These are phyloP conservation scores for Yarrowia deformans DNA, from an alignment of 805 yeast species.

Conservation along the genomic window DNA sequence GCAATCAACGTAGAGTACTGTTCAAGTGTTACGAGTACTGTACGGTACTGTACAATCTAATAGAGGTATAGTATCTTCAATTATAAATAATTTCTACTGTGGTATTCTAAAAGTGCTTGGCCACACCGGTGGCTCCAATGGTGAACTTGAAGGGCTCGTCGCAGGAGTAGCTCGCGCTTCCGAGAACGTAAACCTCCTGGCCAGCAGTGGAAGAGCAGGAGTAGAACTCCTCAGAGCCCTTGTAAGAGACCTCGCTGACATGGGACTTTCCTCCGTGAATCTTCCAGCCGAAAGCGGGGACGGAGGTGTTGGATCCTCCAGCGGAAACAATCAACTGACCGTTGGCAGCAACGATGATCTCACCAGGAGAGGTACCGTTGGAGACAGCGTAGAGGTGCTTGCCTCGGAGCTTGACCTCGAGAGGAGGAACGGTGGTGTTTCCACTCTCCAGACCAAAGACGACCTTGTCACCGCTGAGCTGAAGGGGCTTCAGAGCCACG, in stretches of 20 bases:
- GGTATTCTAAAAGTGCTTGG: too few species aligned
- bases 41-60: too few species aligned
- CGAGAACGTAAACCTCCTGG: conserved; percentile 8
- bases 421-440: background rate
- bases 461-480: background rate
- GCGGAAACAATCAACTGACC: background rate
- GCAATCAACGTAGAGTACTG: too few species aligned
- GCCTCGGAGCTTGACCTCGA: background rate
- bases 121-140: background rate
- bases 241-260: conserved; percentile 10
- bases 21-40: too few species aligned
- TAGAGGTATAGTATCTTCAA: too few species aligned
- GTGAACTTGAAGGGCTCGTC: conserved; percentile 25
- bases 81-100: too few species aligned
- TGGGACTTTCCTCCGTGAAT: background rate
- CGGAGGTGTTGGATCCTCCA: background rate
- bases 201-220: conserved; percentile 12
- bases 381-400: background rate
- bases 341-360: background rate
- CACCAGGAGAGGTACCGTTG: background rate
- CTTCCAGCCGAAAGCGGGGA: background rate
- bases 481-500: conserved; percentile 7
- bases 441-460: background rate
- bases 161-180: background rate
- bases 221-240: conserved; percentile 27